Base-by-base conservation (phyloP, 139 green algal genomes). In the Chlorella sp. region DNA sequence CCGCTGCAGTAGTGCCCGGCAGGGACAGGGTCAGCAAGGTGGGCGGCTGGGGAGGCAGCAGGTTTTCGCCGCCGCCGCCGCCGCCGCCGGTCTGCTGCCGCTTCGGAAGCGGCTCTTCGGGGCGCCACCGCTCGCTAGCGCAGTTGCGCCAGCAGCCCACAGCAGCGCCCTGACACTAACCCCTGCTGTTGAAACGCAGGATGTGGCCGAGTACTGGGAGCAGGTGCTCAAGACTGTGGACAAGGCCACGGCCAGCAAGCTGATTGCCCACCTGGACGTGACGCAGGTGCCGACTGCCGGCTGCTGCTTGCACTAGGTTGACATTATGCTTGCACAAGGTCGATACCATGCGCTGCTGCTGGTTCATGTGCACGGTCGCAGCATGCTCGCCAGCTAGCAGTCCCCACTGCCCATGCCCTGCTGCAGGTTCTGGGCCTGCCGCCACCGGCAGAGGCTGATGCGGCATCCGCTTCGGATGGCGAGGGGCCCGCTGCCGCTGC, bases 181-280 rank as follows among this genome's bases (percentile, higher is more conserved):
- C 20, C 41, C 3, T 39, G 4, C 9, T 7, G 16, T n/a, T n/a
- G n/a, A n/a, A n/a, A 0, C 44, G 86, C 85, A 92, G 85, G 87
- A 93, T 30, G 73, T 81, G 1, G 79, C 86, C 13, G 74, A 82
- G 51, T 93, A 91, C 75, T 93, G 90, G 90, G 21, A 85, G 34
- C 26, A 70, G 26, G 32, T 89, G 47, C 62, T 93, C 56, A 80
- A 88, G 20, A 55, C 20, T 23, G 90, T 93, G n/a, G 82, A 91
- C 44, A 89, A 88, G 70, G 73, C 89, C 0, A 84, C 79, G 4
- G 90, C 90, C 44, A 79, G 57, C 60, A 64, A 60, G 34, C 79
- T 93, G 38, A 16, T 90, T 9, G 4, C 60, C 7, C 67, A 80
- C 47, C 28, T 93, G 26, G 89, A 93, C 71, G 44, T 90, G 44